Percentiles rank a stretch among this genome's conserved stretches.
Conservation (phyloP, 2,329 filamentous ascomycete genomes). For the Monosporascus sp. region DNA sequence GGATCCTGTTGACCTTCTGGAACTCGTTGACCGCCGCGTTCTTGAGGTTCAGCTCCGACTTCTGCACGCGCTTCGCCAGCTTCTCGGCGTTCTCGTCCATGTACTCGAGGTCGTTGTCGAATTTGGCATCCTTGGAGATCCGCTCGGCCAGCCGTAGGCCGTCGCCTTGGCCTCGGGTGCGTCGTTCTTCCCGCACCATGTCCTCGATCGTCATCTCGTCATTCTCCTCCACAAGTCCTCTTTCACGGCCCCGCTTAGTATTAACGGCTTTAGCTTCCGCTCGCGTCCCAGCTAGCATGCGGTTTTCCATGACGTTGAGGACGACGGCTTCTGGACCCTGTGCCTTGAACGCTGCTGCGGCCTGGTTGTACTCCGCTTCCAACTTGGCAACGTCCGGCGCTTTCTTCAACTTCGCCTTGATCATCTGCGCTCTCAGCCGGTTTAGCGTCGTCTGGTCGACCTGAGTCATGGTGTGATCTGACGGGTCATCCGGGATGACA, state of each 20-base stretch:
- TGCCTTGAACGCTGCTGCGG: slow-evolving; percentile 54
- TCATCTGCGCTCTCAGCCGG: slow-evolving; percentile 84
- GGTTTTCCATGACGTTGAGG: slow-evolving; percentile 82
- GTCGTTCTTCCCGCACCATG: slow-evolving; percentile 91
- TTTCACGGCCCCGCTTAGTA: slow-evolving; percentile 77
- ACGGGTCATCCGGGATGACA: slow-evolving; percentile 50
- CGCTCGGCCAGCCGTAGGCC: slow-evolving; percentile 80
- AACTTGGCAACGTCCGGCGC: slow-evolving; percentile 70
- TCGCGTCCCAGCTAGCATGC: slow-evolving; percentile 71
- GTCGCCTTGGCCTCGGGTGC: slow-evolving; percentile 76
- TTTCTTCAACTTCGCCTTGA: slow-evolving; percentile 87
- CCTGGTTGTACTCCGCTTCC: slow-evolving; percentile 78
- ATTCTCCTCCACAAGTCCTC: slow-evolving; percentile 82
- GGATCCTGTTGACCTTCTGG: slow-evolving; percentile 79
- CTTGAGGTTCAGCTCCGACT: slow-evolving; percentile 81
- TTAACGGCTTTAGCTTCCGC: slow-evolving; percentile 73
- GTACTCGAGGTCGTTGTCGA: slow-evolving; percentile 90
- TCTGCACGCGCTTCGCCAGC: slow-evolving; percentile 80
- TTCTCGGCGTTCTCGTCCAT: slow-evolving; percentile 95
- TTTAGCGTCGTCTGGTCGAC: slow-evolving; percentile 81
- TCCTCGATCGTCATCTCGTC: slow-evolving; percentile 95
- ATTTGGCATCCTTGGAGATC: slow-evolving; percentile 89
- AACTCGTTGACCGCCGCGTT: slow-evolving; percentile 84
- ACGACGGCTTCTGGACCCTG: slow-evolving; percentile 68
- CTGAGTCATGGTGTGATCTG: slow-evolving; percentile 41